Conservation (phyloP, 306 rosid species). For the Ammopiptanthus mongolicus region DNA sequence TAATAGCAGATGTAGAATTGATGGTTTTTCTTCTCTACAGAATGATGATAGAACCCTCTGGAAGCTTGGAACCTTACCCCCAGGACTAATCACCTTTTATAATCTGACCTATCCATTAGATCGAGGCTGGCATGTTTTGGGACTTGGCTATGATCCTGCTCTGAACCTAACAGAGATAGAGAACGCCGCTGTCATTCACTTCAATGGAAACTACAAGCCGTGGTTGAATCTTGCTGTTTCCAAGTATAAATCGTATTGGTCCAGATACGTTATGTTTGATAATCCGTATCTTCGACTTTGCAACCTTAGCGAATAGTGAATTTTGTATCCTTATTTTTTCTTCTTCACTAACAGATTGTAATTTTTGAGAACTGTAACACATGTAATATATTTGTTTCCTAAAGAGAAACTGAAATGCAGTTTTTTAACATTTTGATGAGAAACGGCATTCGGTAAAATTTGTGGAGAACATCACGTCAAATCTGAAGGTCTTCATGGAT, state of each 20-base stretch:
- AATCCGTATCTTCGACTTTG: conserved; percentile 71
- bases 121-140: conserved; percentile 89
- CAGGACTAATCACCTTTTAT: conserved; percentile 87
- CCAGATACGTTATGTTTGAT: conserved; percentile 71
- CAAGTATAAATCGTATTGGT: conserved; percentile 85
- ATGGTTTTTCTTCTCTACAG: conserved; percentile 46
- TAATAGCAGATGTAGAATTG: conserved; percentile 13
- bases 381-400: conserved; percentile 16
- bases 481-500: too few species aligned
- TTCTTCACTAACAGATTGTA: background rate
- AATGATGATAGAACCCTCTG: conserved; percentile 95
- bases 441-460: background rate
- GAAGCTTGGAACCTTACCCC: conserved; percentile 95
- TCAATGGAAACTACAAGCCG: conserved; percentile 97
- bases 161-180: conserved; percentile 74
- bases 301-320: conserved; percentile 45
- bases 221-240: conserved; percentile 95
- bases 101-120: conserved; percentile 78
- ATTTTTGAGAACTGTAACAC: conserved; percentile 1
- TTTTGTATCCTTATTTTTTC: background rate
- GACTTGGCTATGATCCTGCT: conserved; percentile 98
- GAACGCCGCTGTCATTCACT: conserved; percentile 86
- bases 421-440: background rate
- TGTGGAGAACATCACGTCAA: background rate
- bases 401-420: background rate